phyloP scores from a whole-genome alignment of 2,329 filamentous ascomycete species.

The Leptographium radiaticola region DNA sequence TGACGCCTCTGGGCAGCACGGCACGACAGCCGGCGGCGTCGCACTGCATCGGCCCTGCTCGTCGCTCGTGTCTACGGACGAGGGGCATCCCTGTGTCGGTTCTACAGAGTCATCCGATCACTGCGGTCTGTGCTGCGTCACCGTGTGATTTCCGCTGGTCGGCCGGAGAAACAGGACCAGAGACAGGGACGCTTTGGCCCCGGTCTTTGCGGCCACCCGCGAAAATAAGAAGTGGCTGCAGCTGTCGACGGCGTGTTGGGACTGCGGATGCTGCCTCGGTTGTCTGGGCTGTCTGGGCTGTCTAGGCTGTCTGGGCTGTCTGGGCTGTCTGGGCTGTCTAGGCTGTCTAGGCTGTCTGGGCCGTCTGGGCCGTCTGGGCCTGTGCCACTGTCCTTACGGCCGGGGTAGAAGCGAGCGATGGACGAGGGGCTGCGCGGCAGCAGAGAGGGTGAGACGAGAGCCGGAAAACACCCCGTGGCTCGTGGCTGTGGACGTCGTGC shows the following conservation, averaged over 20 bases:
- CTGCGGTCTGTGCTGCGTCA: not conserved
- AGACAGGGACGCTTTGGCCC: not conserved
- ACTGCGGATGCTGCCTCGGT: not conserved
- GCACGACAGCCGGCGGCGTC: not conserved
- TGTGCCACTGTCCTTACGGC: too few relatives aligned
- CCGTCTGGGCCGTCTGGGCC: too few relatives aligned
- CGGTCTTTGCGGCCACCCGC: too few relatives aligned
- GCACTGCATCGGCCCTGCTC: not conserved
- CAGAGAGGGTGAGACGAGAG: too few relatives aligned
- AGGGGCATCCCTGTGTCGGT: not conserved
- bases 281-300: not conserved
- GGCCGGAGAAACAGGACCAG: not conserved
- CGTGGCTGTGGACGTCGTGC: too few relatives aligned
- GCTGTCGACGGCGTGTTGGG: constrained; percentile 10
- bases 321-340: too few relatives aligned
- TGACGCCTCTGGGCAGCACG: too few relatives aligned
- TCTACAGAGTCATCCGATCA: not conserved
- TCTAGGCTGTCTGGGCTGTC: not conserved
- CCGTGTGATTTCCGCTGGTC: too few relatives aligned
- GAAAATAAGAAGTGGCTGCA: constrained; percentile 11
- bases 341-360: too few relatives aligned
- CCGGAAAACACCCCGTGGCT: too few relatives aligned
- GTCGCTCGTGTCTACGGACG: not conserved
- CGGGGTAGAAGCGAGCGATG: too few relatives aligned
- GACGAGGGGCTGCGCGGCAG: too few relatives aligned